Base-by-base conservation (phyloP, 2,329 filamentous ascomycete species). In the Claviceps spartinae region DNA sequence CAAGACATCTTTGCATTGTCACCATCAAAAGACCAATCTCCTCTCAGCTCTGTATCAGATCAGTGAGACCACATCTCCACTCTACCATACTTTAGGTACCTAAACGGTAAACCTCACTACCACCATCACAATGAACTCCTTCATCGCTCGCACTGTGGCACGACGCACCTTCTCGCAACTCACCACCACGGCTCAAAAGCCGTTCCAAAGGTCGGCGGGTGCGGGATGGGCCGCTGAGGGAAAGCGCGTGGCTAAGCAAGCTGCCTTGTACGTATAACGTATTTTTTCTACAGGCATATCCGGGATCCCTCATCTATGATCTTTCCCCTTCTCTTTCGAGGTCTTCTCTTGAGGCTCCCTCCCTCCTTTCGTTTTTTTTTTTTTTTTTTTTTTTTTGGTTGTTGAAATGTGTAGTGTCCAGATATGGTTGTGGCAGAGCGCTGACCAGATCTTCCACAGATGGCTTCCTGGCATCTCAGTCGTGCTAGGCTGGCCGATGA, bases 141-240 rank as follows among this genome's bases (percentile, higher is more conserved):
- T 60, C 51, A 57, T 60, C 54, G 55, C 60, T 51, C 65, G 65
- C 56, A 57, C 58, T 54, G 58, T 60, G 24, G 53, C 58, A 52
- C 61, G 62, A 52, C 62, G 67, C 43, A 64, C 64, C 20, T 67
- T 67, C 58, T 69, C 67, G 54, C 58, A 67, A 41, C 56, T 67
- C 43, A 55, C 54, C 37, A 54, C 60, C n/a, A 60, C 61, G 38
- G 62, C 61, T 40, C 65, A 65, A 57, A 62, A 66, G 14, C 58
- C 66, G 44, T 49, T 56, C 16, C 61, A 62, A 49, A 57, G 58
- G 53, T 47, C 61, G 13, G 62, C 63, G n/a, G 54, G 51, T 36
- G 59, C 59, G 43, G 63, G 69, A 54, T 69, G 66, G 57, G 59
- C 55, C 42, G 60, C 56, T 50, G 60, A 67, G 54, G 53, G 60